Evolutionary conservation across 192 early-diverging fungal genomes (phyloP), one percentile per base, ranked within the genome.

Genomic region (Funneliformis mosseae): DNA sequence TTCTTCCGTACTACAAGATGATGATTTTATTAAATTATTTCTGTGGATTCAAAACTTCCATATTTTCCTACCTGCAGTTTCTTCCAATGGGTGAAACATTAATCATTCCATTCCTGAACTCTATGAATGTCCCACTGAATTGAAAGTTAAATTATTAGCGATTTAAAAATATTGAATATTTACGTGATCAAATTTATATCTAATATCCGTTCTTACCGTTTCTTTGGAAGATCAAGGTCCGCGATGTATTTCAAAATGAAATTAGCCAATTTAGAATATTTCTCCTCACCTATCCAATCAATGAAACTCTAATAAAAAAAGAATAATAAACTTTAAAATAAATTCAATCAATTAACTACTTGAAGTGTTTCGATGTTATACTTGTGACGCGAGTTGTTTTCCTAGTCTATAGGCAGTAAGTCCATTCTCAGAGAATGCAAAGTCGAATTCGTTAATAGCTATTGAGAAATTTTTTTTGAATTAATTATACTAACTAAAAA

Each of bases 21-120:
- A n/a, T n/a, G n/a, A n/a, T n/a, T n/a, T n/a, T n/a, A n/a, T n/a
- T n/a, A n/a, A n/a, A n/a, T n/a, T n/a, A n/a, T n/a, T n/a, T n/a
- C n/a, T n/a, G n/a, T n/a, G n/a, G n/a, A n/a, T n/a, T n/a, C n/a
- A n/a, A n/a, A n/a, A n/a, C n/a, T n/a, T n/a, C 23, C n/a, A 33
- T 55, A 28, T 82, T 39, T 8, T 4, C 85, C n/a, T 85, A 93
- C 87, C 85, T 87, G 92, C 96, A 97, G 88, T 96, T 96, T 78
- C 98, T 94, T 72, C 97, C 98, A 71, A 98, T 95, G 63, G 97
- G 97, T 42, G 97, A 97, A 33, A 98, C 91, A 88, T 99, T 99
- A 88, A 99, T 93, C 97, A 99, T 98, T 76, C 98, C 98, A 84
- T 95, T 95, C 81, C 98, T 94, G 92, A 99, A 99, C 88, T 99